Evolutionary conservation across 306 rosid genomes (phyloP).

Genomic region (Castanea sativa): DNA sequence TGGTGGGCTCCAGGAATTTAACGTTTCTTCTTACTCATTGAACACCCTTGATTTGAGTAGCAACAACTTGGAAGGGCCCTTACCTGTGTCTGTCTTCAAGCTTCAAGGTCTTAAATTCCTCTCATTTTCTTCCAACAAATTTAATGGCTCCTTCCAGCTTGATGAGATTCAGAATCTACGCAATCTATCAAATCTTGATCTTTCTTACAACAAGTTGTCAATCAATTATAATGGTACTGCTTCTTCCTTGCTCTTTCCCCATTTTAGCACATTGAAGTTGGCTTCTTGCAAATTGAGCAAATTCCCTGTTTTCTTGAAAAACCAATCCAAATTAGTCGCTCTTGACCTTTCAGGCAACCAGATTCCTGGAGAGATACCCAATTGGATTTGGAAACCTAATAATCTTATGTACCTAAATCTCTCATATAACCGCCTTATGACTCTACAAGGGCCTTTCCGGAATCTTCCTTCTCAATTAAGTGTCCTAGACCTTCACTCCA

Average conservation of each 20-base stretch:
- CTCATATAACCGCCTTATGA: slow-evolving; percentile 29
- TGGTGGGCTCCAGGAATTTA: not conserved
- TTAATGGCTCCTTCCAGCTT: slow-evolving; percentile 1
- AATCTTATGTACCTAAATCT: slow-evolving; percentile 24
- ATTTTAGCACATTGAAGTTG: not conserved
- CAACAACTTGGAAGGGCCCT: not conserved
- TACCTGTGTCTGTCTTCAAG: not conserved
- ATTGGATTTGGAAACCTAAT: slow-evolving; percentile 45
- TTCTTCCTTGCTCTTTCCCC: slow-evolving; percentile 1
- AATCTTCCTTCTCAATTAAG: not conserved
- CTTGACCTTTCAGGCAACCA: slow-evolving; percentile 42
- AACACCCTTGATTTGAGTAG: too few relatives aligned
- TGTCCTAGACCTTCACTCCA: slow-evolving; percentile 39
- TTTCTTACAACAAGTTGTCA: slow-evolving; percentile 14
- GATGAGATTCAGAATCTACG: not conserved
- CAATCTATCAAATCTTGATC: slow-evolving; percentile 11
- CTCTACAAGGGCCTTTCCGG: not conserved
- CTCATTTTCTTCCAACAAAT: slow-evolving; percentile 19
- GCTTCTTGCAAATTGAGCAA: slow-evolving; percentile 12
- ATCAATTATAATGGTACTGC: not conserved
- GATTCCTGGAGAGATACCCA: slow-evolving; percentile 32
- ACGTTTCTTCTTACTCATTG: not conserved
- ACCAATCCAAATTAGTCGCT: fast-evolving
- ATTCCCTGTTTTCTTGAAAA: slow-evolving; percentile 24
- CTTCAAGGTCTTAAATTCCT: not conserved